phyloP scores from a whole-genome alignment of 108 stramenopile genomes.

The Stephanodiscus minutulus region DNA sequence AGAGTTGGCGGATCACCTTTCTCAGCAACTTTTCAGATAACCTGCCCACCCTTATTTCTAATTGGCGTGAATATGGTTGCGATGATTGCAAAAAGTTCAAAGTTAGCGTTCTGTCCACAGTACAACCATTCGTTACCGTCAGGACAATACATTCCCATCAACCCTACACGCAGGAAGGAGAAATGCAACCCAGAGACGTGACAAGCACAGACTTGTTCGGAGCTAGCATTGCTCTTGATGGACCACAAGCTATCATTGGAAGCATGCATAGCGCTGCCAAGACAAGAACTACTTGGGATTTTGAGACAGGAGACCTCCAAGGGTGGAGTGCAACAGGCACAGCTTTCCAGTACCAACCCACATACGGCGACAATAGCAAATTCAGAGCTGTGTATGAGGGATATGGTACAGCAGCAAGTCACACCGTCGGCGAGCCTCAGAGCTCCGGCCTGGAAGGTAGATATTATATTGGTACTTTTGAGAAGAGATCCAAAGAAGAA shows the following conservation, averaged over 20 bases:
- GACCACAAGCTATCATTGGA: conserved; percentile 57
- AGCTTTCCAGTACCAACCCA: conserved; percentile 77
- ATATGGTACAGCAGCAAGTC: conserved; percentile 24
- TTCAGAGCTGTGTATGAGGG: conserved; percentile 56
- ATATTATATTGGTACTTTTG: conserved; percentile 79
- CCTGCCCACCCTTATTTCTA: conserved; percentile 40
- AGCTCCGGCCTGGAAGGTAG: conserved; percentile 41
- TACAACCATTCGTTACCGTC: conserved; percentile 26
- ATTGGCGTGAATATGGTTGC: conserved; percentile 30
- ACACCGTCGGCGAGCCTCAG: conserved; percentile 35
- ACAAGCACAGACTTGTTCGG: conserved; percentile 51
- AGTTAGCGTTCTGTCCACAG: conserved; percentile 33
- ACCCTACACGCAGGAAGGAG: conserved; percentile 27
- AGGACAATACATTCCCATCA: conserved; percentile 17
- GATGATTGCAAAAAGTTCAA: conserved; percentile 23
- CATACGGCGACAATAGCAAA: conserved; percentile 73
- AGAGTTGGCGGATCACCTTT: conserved; percentile 67
- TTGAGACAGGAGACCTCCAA: conserved; percentile 78
- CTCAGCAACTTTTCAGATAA: conserved; percentile 40
- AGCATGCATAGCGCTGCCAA: conserved; percentile 56
- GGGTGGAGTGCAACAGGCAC: conserved; percentile 77
- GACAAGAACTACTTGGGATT: conserved; percentile 78
- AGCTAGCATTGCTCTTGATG: conserved; percentile 40
- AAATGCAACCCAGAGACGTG: conserved; percentile 37
- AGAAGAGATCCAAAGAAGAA: conserved; percentile 59